These are phyloP conservation scores for Auricularia sp. DNA, from an alignment of 768 basidiomycete genomes.

Conservation along the genomic window DNA sequence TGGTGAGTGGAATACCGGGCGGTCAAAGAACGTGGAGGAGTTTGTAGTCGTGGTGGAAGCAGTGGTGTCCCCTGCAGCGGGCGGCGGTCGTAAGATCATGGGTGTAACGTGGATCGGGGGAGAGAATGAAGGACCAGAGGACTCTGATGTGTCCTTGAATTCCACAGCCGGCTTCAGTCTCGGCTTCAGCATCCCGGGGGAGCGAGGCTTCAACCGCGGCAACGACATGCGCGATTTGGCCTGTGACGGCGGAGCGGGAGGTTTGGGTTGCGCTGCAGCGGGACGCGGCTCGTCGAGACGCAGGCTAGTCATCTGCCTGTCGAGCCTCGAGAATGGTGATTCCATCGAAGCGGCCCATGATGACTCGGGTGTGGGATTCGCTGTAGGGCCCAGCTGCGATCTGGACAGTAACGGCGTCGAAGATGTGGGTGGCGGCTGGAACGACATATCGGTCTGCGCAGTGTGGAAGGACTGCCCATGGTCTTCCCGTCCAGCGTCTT, in stretches of 20 bases:
- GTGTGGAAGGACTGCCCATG: slow-evolving; percentile 66
- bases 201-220: neutral
- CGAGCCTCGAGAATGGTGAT: slow-evolving; percentile 59
- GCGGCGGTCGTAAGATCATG: slow-evolving; percentile 8
- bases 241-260: neutral
- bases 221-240: neutral
- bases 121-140: slow-evolving; percentile 1
- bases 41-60: neutral
- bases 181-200: neutral
- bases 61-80: slow-evolving; percentile 11
- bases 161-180: slow-evolving; percentile 11
- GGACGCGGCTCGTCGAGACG: slow-evolving; percentile 29
- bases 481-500: slow-evolving; percentile 28
- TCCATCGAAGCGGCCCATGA: slow-evolving; percentile 71
- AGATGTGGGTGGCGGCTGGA: slow-evolving; percentile 57
- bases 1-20: neutral
- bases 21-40: neutral
- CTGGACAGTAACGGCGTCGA: slow-evolving; percentile 16
- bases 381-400: slow-evolving; percentile 27
- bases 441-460: slow-evolving; percentile 59
- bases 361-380: slow-evolving; percentile 32
- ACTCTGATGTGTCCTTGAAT: slow-evolving; percentile 6
- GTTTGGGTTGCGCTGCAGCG: neutral
- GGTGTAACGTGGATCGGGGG: slow-evolving; percentile 14
- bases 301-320: slow-evolving; percentile 50